Conservation (phyloP, 2,329 filamentous ascomycete genomes). For the Trichophaea hybrida region DNA sequence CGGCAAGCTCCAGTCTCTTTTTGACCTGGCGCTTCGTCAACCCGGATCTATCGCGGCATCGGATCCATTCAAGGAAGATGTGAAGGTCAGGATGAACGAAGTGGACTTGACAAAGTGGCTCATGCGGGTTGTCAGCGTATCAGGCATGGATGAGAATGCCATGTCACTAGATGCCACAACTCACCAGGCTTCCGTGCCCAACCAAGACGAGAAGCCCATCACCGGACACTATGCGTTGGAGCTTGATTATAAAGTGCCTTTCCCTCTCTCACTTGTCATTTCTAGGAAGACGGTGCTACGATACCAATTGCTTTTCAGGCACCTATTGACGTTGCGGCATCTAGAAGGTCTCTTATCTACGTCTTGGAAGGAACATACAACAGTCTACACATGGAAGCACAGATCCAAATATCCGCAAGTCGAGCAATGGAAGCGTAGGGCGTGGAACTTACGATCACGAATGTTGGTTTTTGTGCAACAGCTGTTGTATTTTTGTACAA, state of each 20-base stretch:
- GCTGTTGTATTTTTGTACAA: conserved; percentile 88
- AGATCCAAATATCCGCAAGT: conserved; percentile 57
- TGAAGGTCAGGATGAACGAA: conserved; percentile 95
- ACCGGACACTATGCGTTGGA: conserved; percentile 84
- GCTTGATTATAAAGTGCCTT: conserved; percentile 86
- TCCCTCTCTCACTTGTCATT: conserved; percentile 88
- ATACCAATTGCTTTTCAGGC: conserved; percentile 91
- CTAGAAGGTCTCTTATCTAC: conserved; percentile 74
- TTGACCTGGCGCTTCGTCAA: conserved; percentile 94
- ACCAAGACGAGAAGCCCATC: conserved; percentile 71
- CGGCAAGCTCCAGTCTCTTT: conserved; percentile 79
- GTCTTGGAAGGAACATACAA: conserved; percentile 82
- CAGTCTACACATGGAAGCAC: conserved; percentile 67
- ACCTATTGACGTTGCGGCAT: conserved; percentile 76
- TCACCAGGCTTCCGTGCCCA: conserved; percentile 50
- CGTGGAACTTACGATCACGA: conserved; percentile 78
- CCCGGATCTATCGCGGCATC: conserved; percentile 85
- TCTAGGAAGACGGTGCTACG: conserved; percentile 92
- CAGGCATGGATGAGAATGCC: conserved; percentile 75
- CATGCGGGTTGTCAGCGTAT: conserved; percentile 92
- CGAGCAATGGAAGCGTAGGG: conserved; percentile 82
- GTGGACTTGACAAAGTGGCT: conserved; percentile 83
- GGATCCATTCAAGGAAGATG: conserved; percentile 95
- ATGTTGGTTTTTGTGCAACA: conserved; percentile 98
- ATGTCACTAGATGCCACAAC: conserved; percentile 40